A percentile compares a stretch with the other conserved stretches of the same genome.
Evolutionary conservation across 176 grass and related monocot species (phyloP).

Genomic region (Musa beccarii): DNA sequence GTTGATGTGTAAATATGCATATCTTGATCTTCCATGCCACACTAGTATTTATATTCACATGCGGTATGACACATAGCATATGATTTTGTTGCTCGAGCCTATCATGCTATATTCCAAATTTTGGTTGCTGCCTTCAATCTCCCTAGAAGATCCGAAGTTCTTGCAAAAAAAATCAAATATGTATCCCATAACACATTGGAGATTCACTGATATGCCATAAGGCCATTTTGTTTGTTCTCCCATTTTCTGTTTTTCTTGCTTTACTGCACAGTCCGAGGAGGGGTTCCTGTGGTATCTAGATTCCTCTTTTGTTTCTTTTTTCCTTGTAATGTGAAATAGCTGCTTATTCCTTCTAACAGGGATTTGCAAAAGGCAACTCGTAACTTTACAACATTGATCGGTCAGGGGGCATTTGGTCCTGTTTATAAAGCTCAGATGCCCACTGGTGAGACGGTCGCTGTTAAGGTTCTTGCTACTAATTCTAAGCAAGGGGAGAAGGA

Average conservation of each 20-base stretch:
- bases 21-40: neutral
- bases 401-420: conserved; percentile 85
- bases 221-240: neutral
- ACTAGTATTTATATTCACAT: neutral
- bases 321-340: neutral
- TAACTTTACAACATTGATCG: conserved; percentile 87
- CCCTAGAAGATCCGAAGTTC: no score
- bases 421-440: conserved; percentile 89
- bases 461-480: conserved; percentile 78
- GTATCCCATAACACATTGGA: no score
- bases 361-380: conserved; percentile 80
- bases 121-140: no score
- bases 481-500: conserved; percentile 97
- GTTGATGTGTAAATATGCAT: neutral
- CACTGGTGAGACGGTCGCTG: conserved; percentile 81
- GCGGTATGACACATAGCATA: no score
- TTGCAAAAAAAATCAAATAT: no score
- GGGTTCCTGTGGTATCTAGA: neutral
- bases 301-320: neutral
- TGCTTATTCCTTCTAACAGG: conserved; percentile 29
- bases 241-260: neutral
- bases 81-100: no score
- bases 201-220: no score
- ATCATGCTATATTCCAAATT: no score
- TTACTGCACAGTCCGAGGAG: neutral